These are phyloP conservation scores for Retiboletus fuscus DNA, from an alignment of 1,284 basidiomycete genomes.

Conservation along the genomic window DNA sequence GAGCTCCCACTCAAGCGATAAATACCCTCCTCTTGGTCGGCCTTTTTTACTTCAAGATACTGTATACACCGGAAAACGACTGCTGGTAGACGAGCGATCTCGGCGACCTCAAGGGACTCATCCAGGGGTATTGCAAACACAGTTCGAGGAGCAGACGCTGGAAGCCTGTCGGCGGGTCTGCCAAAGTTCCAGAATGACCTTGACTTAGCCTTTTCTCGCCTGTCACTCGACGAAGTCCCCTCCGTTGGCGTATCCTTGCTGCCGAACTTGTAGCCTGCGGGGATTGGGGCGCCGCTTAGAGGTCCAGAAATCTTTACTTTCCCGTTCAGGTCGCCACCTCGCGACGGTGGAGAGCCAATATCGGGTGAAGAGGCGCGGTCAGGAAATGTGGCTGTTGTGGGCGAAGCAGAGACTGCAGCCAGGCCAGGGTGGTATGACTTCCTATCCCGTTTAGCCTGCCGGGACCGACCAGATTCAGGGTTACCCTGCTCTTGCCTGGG, in stretches of 20 bases:
- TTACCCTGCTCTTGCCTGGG: slow-evolving; percentile 58
- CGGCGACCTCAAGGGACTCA: slow-evolving; percentile 89
- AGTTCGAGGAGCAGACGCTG: slow-evolving; percentile 67
- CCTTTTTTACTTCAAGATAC: slow-evolving; percentile 90
- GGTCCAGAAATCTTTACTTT: slow-evolving; percentile 92
- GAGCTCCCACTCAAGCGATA: slow-evolving; percentile 94
- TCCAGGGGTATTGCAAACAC: slow-evolving; percentile 93
- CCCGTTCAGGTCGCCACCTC: slow-evolving; percentile 54
- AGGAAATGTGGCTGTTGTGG: slow-evolving; percentile 53
- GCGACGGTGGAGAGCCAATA: slow-evolving; percentile 51
- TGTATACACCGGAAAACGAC: slow-evolving; percentile 95
- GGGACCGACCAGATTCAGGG: slow-evolving; percentile 63
- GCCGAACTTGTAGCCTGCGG: slow-evolving; percentile 90
- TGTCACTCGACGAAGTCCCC: slow-evolving; percentile 62
- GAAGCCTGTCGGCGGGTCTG: slow-evolving; percentile 60
- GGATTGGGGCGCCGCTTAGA: slow-evolving; percentile 86
- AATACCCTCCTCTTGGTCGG: slow-evolving; percentile 97
- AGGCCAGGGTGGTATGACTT: slow-evolving; percentile 69
- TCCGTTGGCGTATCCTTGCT: slow-evolving; percentile 69
- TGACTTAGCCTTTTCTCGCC: slow-evolving; percentile 90
- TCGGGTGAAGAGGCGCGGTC: slow-evolving; percentile 74
- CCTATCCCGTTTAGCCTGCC: slow-evolving; percentile 60
- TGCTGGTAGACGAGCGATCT: slow-evolving; percentile 91
- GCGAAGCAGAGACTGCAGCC: slow-evolving; percentile 60
- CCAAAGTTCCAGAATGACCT: slow-evolving; percentile 90